Percentiles rank a stretch among this genome's conserved stretches.
These are phyloP conservation scores for Arthrocladium fulminans DNA, from an alignment of 2,329 filamentous ascomycete species.

Conservation along the genomic window DNA sequence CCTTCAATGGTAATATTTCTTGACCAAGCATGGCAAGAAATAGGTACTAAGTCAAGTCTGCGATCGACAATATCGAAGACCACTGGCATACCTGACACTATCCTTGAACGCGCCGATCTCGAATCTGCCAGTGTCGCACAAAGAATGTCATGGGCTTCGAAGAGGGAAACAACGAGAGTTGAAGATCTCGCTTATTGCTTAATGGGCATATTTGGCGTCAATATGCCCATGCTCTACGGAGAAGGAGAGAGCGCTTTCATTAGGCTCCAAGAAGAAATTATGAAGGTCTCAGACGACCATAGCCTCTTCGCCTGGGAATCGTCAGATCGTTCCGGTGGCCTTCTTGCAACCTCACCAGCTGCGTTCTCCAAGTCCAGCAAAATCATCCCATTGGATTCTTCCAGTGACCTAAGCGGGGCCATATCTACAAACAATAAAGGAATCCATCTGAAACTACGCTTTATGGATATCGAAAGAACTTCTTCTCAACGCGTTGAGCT, in stretches of 20 bases:
- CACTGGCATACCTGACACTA: background rate
- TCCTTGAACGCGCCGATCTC: background rate
- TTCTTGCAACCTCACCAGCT: too few species aligned
- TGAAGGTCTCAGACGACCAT: slow-evolving; percentile 14
- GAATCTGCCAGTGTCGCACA: slow-evolving; percentile 16
- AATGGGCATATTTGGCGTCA: slow-evolving; percentile 36
- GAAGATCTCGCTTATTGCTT: slow-evolving; percentile 39
- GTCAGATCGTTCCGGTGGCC: too few species aligned
- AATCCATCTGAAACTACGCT: too few species aligned
- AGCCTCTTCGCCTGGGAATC: slow-evolving; percentile 1
- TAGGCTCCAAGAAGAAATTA: slow-evolving; percentile 16
- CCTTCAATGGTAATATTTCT: slow-evolving; percentile 4
- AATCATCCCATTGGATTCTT: too few species aligned
- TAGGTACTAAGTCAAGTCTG: slow-evolving; percentile 8
- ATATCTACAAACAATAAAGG: too few species aligned
- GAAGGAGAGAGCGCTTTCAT: slow-evolving; percentile 24
- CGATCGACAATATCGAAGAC: slow-evolving; percentile 2
- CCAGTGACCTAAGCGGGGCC: too few species aligned
- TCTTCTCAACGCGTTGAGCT: too few species aligned
- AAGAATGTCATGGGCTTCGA: slow-evolving; percentile 35
- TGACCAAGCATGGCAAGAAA: slow-evolving; percentile 3
- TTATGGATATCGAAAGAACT: too few species aligned
- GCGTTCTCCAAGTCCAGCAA: too few species aligned
- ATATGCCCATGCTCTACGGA: slow-evolving; percentile 39
- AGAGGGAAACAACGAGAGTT: slow-evolving; percentile 25